Percentiles rank a stretch among this genome's conserved stretches.
Evolutionary conservation across 163 green algal species (phyloP).

Genomic region (Chlamydomonas reinhardtii): DNA sequence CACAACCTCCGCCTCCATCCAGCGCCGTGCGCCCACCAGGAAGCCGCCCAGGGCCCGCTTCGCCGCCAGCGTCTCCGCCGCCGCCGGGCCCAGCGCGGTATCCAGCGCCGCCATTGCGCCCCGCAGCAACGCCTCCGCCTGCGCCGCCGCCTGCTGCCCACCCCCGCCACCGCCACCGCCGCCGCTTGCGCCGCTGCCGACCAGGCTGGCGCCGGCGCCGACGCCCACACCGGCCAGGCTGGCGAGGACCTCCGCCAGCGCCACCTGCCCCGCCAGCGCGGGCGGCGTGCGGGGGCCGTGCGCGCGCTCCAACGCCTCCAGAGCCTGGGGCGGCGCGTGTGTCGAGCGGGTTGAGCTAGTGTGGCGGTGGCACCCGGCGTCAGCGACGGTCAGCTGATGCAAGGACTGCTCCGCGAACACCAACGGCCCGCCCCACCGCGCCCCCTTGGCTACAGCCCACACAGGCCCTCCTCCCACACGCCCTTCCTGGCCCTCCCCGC

Average conservation of each 20-base stretch:
- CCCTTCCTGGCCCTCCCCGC: not conserved
- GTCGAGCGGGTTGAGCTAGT: too few species aligned
- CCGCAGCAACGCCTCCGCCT: not conserved
- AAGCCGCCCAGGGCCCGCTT: constrained; percentile 5
- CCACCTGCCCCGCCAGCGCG: not conserved
- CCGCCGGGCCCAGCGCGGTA: not conserved
- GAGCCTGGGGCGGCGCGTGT: not conserved
- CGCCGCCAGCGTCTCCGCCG: constrained; percentile 16
- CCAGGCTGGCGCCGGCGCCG: too few species aligned
- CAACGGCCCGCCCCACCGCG: too few species aligned
- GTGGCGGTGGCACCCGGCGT: too few species aligned
- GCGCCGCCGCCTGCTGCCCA: not conserved
- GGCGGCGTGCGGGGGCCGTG: not conserved
- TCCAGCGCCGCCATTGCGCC: constrained; percentile 7
- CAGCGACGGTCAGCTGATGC: too few species aligned
- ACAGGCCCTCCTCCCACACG: not conserved
- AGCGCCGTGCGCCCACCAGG: not conserved
- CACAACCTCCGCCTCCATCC: constrained; percentile 33
- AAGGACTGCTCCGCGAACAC: not conserved
- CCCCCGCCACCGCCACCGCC: too few species aligned
- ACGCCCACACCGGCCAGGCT: not conserved
- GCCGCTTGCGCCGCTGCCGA: too few species aligned
- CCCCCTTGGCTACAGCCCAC: too few species aligned
- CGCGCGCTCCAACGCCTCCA: constrained; percentile 8
- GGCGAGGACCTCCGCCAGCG: not conserved